Evolutionary conservation across 2,329 filamentous ascomycete species (phyloP), one percentile per base, ranked within the genome.

Genomic region (Hymenoscyphus linearis): DNA sequence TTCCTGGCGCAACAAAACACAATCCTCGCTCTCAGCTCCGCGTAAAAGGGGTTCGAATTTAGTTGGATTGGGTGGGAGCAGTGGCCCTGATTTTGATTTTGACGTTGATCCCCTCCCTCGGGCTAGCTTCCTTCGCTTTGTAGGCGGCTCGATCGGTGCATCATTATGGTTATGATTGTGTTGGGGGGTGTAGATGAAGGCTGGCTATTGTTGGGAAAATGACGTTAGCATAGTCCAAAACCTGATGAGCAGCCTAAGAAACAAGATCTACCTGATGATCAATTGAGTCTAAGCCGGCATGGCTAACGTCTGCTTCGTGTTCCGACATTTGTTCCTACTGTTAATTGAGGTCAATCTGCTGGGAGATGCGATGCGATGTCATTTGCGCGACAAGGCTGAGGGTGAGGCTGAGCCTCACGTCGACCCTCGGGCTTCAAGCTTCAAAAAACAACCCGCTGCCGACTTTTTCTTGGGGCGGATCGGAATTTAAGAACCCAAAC

Each of bases 1-100:
- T 53, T 78, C 74, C 70, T 85, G 79, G 25, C 90, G 81, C 57
- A 85, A 74, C 7, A 72, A 72, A 25, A 82, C 78, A 59, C 77
- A 79, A 35, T 77, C 76, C 2, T 76, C 67, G 52, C 72, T 75
- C 73, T 89, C 86, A 0, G 74, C 70, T 3, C 83, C 84, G 61
- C 79, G 77, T 7, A 89, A 74, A 18, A 88, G 76, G 7, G 79
- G 75, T 22, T 80, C 77, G 62, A 85, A 88, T 2, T 68, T 57
- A 16, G 63, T 55, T 10, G 57, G 14, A 26, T 53, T 58, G 40
- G 47, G n/a, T 25, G 26, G n/a, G 55, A 14, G 25, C 25, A 10
- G 60, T 56, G 27, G 22, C 25, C 53, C 34, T 47, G 25, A 64
- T 14, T 66, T 58, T 55, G 63, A 60, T 16, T 27, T 35, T 47